phyloP scores from a whole-genome alignment of 371 early-diverging fungal species.

The Blakeslea trispora region DNA sequence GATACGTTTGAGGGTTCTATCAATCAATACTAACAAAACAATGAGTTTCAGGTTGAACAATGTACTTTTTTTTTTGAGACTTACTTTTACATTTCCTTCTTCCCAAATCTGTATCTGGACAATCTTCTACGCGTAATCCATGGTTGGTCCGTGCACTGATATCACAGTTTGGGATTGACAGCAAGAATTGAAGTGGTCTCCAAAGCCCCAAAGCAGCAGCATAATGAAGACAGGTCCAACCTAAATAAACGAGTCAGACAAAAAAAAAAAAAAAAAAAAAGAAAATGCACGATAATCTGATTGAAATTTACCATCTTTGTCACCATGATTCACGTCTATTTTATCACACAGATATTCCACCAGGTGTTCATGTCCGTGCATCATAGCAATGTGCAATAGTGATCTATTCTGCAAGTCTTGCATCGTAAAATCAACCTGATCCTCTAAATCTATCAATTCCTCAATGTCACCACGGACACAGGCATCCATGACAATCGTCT shows the following conservation, averaged over 20 bases:
- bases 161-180: conserved; percentile 27
- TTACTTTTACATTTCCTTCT: conserved; percentile 34
- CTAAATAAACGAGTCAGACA: conserved; percentile 16
- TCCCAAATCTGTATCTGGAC: conserved; percentile 34
- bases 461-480: conserved; percentile 42
- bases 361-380: conserved; percentile 42
- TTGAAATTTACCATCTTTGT: conserved; percentile 44
- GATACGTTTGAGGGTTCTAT: neutral
- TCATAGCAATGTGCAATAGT: conserved; percentile 38
- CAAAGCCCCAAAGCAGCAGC: conserved; percentile 46
- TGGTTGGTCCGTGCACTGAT: conserved; percentile 36
- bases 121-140: conserved; percentile 38
- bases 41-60: neutral
- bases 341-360: conserved; percentile 25
- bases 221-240: conserved; percentile 55
- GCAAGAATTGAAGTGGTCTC: conserved; percentile 36
- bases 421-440: conserved; percentile 9
- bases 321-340: conserved; percentile 39
- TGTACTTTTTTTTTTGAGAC: too few species aligned
- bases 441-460: conserved; percentile 17
- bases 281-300: too few species aligned
- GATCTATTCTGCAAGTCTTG: conserved; percentile 25
- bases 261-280: neutral
- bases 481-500: conserved; percentile 39
- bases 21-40: neutral